These are phyloP conservation scores for Calophaca sinica DNA, from an alignment of 306 rosid genomes.

Conservation along the genomic window DNA sequence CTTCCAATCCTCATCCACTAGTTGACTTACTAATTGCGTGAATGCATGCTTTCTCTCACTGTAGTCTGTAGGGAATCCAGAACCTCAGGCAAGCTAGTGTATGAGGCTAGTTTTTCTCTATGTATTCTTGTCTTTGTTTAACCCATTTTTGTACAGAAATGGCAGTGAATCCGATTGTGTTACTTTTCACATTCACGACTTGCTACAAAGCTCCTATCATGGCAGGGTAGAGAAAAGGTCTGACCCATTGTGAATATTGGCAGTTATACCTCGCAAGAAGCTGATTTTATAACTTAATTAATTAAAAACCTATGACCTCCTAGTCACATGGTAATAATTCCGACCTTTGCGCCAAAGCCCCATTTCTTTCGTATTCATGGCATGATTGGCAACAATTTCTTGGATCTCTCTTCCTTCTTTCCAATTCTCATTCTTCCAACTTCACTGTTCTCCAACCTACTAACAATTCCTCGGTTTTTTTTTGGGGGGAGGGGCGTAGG, in stretches of 20 bases:
- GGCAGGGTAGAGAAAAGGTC: background rate
- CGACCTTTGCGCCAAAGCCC: background rate
- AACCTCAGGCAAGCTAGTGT: no score
- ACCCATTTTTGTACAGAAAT: constrained; percentile 28
- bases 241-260: background rate
- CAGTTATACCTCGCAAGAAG: background rate
- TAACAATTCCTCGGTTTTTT: background rate
- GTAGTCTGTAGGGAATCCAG: no score
- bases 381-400: constrained; percentile 5
- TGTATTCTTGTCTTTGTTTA: constrained; percentile 26
- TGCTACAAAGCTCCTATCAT: background rate
- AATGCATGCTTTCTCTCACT: no score
- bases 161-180: background rate
- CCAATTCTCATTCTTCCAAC: background rate
- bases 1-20: no score
- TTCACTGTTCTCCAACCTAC: background rate
- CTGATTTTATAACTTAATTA: background rate
- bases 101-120: no score
- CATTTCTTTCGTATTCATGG: background rate
- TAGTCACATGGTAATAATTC: background rate
- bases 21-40: no score
- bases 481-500: background rate
- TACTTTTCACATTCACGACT: background rate
- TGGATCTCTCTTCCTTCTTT: background rate
- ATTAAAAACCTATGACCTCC: background rate